phyloP scores from a whole-genome alignment of 2,329 filamentous ascomycete genomes.

The Dothideomycetidae sp. region DNA sequence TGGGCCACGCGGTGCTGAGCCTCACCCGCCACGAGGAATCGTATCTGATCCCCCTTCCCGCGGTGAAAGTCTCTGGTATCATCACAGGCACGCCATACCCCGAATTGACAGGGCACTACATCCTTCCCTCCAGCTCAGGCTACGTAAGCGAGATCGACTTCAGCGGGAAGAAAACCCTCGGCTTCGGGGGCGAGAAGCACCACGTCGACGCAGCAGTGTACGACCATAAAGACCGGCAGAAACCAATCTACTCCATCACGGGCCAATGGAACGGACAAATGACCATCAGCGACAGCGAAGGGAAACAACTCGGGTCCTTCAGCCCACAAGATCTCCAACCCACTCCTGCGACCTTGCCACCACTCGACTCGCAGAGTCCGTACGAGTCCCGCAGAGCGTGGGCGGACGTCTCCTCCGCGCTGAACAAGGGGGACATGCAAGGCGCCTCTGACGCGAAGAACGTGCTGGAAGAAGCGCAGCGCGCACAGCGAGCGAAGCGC shows the following conservation, averaged over 20 bases:
- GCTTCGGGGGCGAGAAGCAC: conserved; percentile 29
- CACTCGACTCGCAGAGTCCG: conserved; percentile 26
- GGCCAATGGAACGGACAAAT: conserved; percentile 31
- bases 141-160: conserved; percentile 31
- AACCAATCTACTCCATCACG: conserved; percentile 24
- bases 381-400: conserved; percentile 34
- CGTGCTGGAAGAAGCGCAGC: conserved; percentile 14
- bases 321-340: conserved; percentile 18
- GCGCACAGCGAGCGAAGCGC: conserved; percentile 5
- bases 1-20: conserved; percentile 31
- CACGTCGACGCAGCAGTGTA: conserved; percentile 27
- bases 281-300: conserved; percentile 24
- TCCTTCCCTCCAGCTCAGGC: conserved; percentile 28
- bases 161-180: conserved; percentile 28
- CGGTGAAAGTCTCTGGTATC: conserved; percentile 33
- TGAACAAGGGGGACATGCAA: conserved; percentile 30
- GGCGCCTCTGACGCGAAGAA: conserved; percentile 20
- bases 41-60: conserved; percentile 32
- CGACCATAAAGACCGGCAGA: conserved; percentile 17
- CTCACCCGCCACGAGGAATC: conserved; percentile 31
- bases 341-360: conserved; percentile 14
- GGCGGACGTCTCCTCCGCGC: conserved; percentile 26
- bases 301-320: conserved; percentile 25
- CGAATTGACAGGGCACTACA: conserved; percentile 29
- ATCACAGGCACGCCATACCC: conserved; percentile 31